A percentile compares a stretch with the other conserved stretches of the same genome.
Conservation (phyloP, 768 basidiomycete genomes). For the Phlegmacium glaucopus region DNA sequence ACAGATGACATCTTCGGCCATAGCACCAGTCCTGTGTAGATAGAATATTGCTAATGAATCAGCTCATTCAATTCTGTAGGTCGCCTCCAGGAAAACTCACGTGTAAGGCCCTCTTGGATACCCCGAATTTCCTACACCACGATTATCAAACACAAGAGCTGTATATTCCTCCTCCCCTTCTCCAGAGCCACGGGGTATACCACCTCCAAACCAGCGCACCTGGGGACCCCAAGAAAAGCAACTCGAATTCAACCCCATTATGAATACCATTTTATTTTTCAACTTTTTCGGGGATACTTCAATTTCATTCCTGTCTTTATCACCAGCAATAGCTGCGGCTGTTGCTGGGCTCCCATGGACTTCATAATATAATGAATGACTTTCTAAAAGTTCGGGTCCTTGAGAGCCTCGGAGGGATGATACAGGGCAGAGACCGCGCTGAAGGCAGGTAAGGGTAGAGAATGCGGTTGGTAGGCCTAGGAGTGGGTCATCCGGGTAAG, state of each 20-base stretch:
- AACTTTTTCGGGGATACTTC: no score
- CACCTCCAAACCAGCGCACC: constrained; percentile 58
- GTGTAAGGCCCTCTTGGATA: constrained; percentile 74
- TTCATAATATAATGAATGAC: constrained; percentile 78
- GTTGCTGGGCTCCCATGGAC: constrained; percentile 52
- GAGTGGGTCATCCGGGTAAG: neutral
- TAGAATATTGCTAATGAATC: neutral
- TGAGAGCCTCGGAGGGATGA: constrained; percentile 43
- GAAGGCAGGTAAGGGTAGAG: constrained; percentile 55
- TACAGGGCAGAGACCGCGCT: constrained; percentile 77
- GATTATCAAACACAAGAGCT: constrained; percentile 77
- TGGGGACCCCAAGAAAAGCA: constrained; percentile 64
- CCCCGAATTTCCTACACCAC: constrained; percentile 76
- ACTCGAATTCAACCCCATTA: constrained; percentile 75
- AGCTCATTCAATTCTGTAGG: no score
- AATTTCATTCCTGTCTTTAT: constrained; percentile 12
- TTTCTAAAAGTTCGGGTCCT: constrained; percentile 46
- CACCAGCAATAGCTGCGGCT: neutral
- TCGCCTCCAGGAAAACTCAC: constrained; percentile 35
- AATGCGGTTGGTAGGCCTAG: constrained; percentile 44
- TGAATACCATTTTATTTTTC: constrained; percentile 57
- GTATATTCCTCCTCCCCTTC: constrained; percentile 41
- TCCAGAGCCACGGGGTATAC: constrained; percentile 14
- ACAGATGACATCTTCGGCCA: constrained; percentile 72
- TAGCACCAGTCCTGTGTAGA: constrained; percentile 57